phyloP scores from a whole-genome alignment of 2,329 filamentous ascomycete genomes.

The Fusarium nelsonii region DNA sequence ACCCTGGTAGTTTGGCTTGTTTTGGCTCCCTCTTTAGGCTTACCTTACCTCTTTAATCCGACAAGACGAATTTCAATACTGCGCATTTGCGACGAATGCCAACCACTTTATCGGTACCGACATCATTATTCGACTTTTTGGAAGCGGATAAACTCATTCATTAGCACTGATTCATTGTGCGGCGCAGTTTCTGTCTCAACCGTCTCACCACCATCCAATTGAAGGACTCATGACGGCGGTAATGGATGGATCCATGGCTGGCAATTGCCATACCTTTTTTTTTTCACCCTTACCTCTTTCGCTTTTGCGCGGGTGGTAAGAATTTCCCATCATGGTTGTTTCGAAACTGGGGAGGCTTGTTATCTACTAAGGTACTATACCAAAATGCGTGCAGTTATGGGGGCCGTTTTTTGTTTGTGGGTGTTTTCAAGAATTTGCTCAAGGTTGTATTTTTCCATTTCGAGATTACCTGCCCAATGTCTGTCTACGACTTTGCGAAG shows the following conservation, averaged over 20 bases:
- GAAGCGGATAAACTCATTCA: neutral
- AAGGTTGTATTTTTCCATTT: conserved; percentile 38
- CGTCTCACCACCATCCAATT: conserved; percentile 29
- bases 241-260: conserved; percentile 8
- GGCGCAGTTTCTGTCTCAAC: conserved; percentile 23
- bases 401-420: conserved; percentile 21
- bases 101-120: neutral
- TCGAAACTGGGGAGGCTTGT: conserved; percentile 1
- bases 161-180: neutral
- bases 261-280: neutral
- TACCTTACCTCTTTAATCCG: neutral
- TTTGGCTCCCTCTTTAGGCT: conserved; percentile 26
- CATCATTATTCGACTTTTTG: conserved; percentile 17
- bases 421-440: conserved; percentile 1
- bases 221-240: conserved; percentile 19
- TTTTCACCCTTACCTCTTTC: neutral
- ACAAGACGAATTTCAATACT: conserved; percentile 1
- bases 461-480: conserved; percentile 8
- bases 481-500: conserved; percentile 17
- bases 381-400: conserved; percentile 20
- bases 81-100: conserved; percentile 18
- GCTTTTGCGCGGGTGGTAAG: conserved; percentile 4
- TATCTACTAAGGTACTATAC: neutral
- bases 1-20: neutral
- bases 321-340: neutral